Evolutionary conservation across 2,329 filamentous ascomycete species (phyloP).

Genomic region (Stagonosporopsis cucurbitacearum): DNA sequence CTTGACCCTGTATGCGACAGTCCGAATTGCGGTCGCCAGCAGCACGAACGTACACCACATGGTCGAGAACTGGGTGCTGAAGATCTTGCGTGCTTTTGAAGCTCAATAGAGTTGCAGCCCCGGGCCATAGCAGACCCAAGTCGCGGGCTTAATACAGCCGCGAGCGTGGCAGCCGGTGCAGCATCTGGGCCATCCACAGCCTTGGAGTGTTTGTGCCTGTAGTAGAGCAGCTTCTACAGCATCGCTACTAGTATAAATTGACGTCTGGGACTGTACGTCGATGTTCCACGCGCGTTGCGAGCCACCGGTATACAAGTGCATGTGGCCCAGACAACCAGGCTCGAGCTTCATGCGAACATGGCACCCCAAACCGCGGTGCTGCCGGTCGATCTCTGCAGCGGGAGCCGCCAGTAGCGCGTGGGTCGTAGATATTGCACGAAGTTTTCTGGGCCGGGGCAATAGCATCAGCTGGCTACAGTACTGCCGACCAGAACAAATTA

Average conservation of each 20-base stretch:
- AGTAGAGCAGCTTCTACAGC: neutral
- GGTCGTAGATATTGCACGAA: neutral
- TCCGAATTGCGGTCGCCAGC: neutral
- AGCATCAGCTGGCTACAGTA: neutral
- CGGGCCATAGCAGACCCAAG: neutral
- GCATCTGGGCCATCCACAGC: neutral
- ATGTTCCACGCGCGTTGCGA: neutral
- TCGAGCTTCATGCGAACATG: neutral
- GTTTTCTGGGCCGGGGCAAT: neutral
- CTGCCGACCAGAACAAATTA: neutral
- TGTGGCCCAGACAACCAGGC: neutral
- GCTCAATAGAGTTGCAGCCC: neutral
- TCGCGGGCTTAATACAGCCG: neutral
- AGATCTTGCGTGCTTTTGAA: neutral
- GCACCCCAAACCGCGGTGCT: conserved; percentile 1
- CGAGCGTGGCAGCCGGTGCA: neutral
- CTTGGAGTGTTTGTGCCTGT: conserved; percentile 2
- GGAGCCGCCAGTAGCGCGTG: conserved; percentile 7
- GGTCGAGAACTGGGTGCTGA: neutral
- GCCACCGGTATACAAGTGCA: neutral
- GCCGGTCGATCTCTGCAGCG: conserved; percentile 10
- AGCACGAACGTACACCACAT: neutral
- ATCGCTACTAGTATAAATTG: neutral
- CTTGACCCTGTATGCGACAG: conserved; percentile 2
- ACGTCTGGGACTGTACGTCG: neutral